phyloP scores from a whole-genome alignment of 1,139 yeast genomes.

The Hemisphaericaspora xylofermentans region DNA sequence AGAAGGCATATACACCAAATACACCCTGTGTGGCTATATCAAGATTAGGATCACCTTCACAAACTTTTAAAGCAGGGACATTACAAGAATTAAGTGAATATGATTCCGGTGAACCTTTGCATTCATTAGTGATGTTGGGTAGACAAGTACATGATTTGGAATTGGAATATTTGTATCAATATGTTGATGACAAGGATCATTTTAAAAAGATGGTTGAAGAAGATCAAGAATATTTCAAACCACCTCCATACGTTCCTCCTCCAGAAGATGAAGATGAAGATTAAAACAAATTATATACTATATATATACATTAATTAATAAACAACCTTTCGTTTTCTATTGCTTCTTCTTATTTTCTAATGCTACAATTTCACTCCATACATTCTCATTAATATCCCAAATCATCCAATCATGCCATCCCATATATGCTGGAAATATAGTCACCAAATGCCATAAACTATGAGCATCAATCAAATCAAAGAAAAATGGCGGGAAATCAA shows the following conservation, averaged over 20 bases:
- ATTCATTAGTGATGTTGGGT: constrained; percentile 86
- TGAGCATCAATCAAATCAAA: constrained; percentile 82
- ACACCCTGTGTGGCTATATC: constrained; percentile 95
- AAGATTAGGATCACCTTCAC: constrained; percentile 84
- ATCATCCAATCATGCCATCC: constrained; percentile 52
- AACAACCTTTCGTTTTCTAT: constrained; percentile 1
- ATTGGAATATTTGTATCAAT: constrained; percentile 78
- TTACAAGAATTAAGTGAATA: constrained; percentile 69
- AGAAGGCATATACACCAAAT: constrained; percentile 73
- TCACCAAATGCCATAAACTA: constrained; percentile 85
- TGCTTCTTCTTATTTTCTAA: constrained; percentile 14
- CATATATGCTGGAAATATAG: constrained; percentile 58
- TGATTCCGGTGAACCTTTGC: constrained; percentile 93
- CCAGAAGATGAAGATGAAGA: constrained; percentile 27
- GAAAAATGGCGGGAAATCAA: constrained; percentile 78
- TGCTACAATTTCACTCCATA: constrained; percentile 16
- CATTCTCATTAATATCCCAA: constrained; percentile 45
- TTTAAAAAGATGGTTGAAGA: constrained; percentile 58
- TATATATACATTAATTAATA: background rate
- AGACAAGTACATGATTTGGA: constrained; percentile 94
- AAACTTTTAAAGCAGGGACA: constrained; percentile 82
- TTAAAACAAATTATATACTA: background rate
- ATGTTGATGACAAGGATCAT: constrained; percentile 62
- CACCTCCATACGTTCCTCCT: constrained; percentile 48
- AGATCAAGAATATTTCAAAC: constrained; percentile 78